These are phyloP conservation scores for Usnea hakonensis DNA, from an alignment of 495 filamentous ascomycete genomes.

Conservation along the genomic window DNA sequence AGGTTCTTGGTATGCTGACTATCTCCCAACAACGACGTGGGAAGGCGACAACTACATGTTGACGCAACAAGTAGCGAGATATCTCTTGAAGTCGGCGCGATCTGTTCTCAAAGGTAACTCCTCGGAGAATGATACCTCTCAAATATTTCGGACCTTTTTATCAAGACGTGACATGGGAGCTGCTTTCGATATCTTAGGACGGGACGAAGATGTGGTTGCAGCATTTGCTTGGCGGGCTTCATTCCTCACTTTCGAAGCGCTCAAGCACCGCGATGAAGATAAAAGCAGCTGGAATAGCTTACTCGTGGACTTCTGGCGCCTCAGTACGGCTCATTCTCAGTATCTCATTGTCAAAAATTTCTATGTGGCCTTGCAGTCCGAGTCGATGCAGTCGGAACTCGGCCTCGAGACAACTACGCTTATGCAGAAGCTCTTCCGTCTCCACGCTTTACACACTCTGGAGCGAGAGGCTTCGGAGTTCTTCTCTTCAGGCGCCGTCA, in stretches of 20 bases:
- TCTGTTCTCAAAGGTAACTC: conserved; percentile 50
- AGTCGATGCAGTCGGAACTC: conserved; percentile 38
- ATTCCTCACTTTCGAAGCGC: conserved; percentile 61
- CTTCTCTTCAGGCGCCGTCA: conserved; percentile 54
- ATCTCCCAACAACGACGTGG: conserved; percentile 60
- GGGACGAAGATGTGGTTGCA: conserved; percentile 54
- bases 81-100: conserved; percentile 58
- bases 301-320: conserved; percentile 65
- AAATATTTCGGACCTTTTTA: conserved; percentile 52
- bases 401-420: conserved; percentile 44
- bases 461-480: conserved; percentile 60
- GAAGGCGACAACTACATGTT: conserved; percentile 75
- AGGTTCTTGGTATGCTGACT: conserved; percentile 58
- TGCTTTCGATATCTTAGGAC: conserved; percentile 57
- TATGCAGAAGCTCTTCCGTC: conserved; percentile 56
- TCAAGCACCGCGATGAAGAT: conserved; percentile 62
- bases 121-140: conserved; percentile 49
- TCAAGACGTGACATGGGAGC: conserved; percentile 55
- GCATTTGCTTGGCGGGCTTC: conserved; percentile 66
- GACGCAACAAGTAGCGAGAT: conserved; percentile 69
- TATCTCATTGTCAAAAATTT: conserved; percentile 66
- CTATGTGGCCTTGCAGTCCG: conserved; percentile 53
- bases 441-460: conserved; percentile 57
- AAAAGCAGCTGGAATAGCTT: conserved; percentile 64
- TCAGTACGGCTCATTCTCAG: conserved; percentile 60